Evolutionary conservation across 805 yeast genomes (phyloP).

Genomic region (Pichia nakasei): DNA sequence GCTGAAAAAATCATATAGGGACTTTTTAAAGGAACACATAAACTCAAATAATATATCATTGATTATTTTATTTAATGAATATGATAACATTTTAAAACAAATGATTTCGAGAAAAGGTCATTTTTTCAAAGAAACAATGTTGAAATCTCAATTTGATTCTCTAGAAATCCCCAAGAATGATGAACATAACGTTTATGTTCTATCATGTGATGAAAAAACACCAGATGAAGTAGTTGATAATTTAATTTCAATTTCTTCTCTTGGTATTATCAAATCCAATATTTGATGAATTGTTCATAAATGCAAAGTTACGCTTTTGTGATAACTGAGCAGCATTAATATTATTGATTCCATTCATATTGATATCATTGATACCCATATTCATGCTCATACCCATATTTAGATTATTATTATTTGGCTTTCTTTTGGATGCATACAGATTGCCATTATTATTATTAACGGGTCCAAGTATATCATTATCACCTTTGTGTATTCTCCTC

Average conservation of each 20-base stretch:
- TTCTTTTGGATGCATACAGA: not conserved
- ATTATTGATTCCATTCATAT: constrained; percentile 1
- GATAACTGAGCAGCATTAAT: not conserved
- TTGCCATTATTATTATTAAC: constrained; percentile 15
- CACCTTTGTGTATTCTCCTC: constrained; percentile 80
- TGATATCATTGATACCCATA: not conserved
- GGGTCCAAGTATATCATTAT: constrained; percentile 55
- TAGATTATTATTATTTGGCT: not conserved
- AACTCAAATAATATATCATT: constrained; percentile 35
- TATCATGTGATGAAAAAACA: constrained; percentile 17
- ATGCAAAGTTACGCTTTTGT: constrained; percentile 12
- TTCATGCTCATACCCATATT: not conserved
- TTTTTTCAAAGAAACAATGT: constrained; percentile 83
- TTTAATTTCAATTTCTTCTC: not conserved
- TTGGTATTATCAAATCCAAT: not conserved
- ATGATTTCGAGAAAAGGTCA: constrained; percentile 63
- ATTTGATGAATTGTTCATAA: constrained; percentile 5
- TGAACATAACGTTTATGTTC: constrained; percentile 11
- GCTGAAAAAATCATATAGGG: constrained; percentile 67
- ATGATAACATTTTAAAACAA: constrained; percentile 51
- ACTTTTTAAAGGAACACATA: constrained; percentile 38
- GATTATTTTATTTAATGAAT: constrained; percentile 59
- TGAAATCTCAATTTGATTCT: constrained; percentile 64
- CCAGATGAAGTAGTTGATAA: constrained; percentile 12
- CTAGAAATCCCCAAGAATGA: constrained; percentile 58